Evolutionary conservation across 192 early-diverging fungal species (phyloP).

Genomic region (Podila epicladia): DNA sequence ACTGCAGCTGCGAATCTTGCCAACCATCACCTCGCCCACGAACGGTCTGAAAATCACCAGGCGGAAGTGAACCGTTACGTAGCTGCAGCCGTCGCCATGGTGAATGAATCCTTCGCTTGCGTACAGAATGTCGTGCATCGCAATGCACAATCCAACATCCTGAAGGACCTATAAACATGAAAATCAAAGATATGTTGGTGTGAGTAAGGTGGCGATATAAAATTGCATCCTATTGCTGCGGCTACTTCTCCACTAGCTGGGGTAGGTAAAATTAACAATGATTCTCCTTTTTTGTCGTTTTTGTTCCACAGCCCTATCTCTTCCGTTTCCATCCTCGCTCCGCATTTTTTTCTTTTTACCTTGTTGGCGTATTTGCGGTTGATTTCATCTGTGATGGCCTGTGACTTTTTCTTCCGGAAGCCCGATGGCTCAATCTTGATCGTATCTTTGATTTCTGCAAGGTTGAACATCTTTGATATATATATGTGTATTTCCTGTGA

Average conservation of each 20-base stretch:
- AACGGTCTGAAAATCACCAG: conserved; percentile 93
- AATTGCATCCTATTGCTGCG: not conserved
- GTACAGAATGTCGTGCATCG: conserved; percentile 81
- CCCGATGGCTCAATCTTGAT: conserved; percentile 85
- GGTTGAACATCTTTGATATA: conserved; percentile 78
- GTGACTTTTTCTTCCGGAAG: conserved; percentile 77
- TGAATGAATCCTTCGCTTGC: conserved; percentile 90
- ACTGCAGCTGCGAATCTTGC: conserved; percentile 79
- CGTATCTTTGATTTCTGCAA: conserved; percentile 85
- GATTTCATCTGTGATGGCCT: conserved; percentile 87
- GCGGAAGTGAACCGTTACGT: conserved; percentile 83
- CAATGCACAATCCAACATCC: conserved; percentile 91
- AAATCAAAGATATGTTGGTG: not conserved
- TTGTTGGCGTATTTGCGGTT: conserved; percentile 96
- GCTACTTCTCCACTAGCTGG: not conserved
- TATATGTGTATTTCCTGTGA: not conserved
- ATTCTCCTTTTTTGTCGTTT: too few relatives aligned
- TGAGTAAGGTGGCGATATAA: not conserved
- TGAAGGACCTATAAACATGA: conserved; percentile 70
- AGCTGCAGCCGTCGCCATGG: conserved; percentile 83
- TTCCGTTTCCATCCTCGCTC: too few relatives aligned
- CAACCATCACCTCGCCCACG: conserved; percentile 85
- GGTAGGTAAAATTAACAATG: too few relatives aligned
- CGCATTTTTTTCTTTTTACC: conserved; percentile 45
- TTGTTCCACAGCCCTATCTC: too few relatives aligned